Base-by-base conservation (phyloP, 1,284 basidiomycete genomes). In the Coniferiporia weirii region DNA sequence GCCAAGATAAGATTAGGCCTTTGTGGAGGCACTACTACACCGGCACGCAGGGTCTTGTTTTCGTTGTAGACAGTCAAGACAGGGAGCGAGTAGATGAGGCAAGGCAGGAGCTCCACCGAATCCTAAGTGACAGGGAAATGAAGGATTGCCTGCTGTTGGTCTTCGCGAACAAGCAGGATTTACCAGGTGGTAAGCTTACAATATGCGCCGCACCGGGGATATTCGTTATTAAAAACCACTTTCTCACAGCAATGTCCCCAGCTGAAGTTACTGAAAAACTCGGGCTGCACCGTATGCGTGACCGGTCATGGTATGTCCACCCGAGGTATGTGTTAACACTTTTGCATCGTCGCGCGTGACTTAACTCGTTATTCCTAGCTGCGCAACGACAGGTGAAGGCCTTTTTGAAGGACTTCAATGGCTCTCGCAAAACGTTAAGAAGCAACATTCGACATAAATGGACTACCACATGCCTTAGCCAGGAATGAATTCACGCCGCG, bases 161-260 rank as follows among this genome's bases (percentile, higher is more conserved):
- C 38, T 99, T 99, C 77, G 96, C 97, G 20, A 99, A 98, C 78
- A 99, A 99, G 78, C 97, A 99, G 76, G 97, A 99, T 83, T 76
- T 99, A 64, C 95, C 95, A 13, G 95, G 93, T 70, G 95, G 95
- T 96, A 68, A 66, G 83, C 59, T 27, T n/a, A 57, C 45, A 55
- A 13, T 19, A 9, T 40, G 44, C 17, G n/a, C 44, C 17, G 13
- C 48, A 60, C 61, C 60, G 15, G 15, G 15, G 38, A 15, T 50
- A 20, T 50, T 13, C 43, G 59, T 52, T 54, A 40, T n/a, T 64
- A 27, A 46, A 52, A 40, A 51, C 59, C n/a, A 35, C 40, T 13
- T 49, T 48, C 54, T 36, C 58, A 35, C 66, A 94, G 96, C 96
- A 40, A 98, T 99, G 95, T 95, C 94, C 35, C 97, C 96, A 34